Evolutionary conservation across 2,329 filamentous ascomycete species (phyloP).

Genomic region (Rhynchosporium agropyri): DNA sequence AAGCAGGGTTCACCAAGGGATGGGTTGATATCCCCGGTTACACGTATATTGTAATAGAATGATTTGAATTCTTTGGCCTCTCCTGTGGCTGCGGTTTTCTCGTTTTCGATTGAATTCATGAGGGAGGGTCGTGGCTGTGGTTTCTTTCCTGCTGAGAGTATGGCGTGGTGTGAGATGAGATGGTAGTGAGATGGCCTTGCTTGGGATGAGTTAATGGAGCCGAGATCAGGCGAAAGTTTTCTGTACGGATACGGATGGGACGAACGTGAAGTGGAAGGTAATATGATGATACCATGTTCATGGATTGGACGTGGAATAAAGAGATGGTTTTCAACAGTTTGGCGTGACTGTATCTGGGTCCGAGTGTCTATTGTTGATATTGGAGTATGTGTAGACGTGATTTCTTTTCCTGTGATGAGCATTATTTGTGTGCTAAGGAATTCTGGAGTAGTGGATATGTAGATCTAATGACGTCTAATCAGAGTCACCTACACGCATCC

Average conservation of each 20-base stretch:
- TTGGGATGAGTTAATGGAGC: not conserved
- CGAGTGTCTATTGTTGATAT: not conserved
- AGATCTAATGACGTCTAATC: too few relatives aligned
- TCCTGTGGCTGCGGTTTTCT: slow-evolving; percentile 15
- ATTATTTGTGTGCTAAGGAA: too few relatives aligned
- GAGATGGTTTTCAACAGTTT: slow-evolving; percentile 1
- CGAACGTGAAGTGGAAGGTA: slow-evolving; percentile 28
- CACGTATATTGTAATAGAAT: slow-evolving; percentile 36
- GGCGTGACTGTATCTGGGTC: too few relatives aligned
- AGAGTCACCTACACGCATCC: too few relatives aligned
- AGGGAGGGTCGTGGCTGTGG: not conserved
- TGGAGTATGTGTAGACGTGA: not conserved
- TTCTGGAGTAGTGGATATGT: not conserved
- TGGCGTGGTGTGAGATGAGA: slow-evolving; percentile 1
- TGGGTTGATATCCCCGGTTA: slow-evolving; percentile 2
- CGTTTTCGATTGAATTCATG: slow-evolving; percentile 11
- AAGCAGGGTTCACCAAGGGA: slow-evolving; percentile 17
- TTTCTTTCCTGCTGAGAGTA: not conserved
- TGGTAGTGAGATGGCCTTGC: slow-evolving; percentile 1
- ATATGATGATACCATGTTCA: slow-evolving; percentile 31
- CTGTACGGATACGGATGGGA: slow-evolving; percentile 33
- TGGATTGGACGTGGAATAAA: slow-evolving; percentile 22
- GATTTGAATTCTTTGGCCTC: slow-evolving; percentile 26
- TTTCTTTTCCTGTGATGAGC: not conserved
- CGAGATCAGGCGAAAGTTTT: not conserved